These are phyloP conservation scores for Sarocladiaceae sp. DNA, from an alignment of 2,329 filamentous ascomycete species.

Conservation along the genomic window DNA sequence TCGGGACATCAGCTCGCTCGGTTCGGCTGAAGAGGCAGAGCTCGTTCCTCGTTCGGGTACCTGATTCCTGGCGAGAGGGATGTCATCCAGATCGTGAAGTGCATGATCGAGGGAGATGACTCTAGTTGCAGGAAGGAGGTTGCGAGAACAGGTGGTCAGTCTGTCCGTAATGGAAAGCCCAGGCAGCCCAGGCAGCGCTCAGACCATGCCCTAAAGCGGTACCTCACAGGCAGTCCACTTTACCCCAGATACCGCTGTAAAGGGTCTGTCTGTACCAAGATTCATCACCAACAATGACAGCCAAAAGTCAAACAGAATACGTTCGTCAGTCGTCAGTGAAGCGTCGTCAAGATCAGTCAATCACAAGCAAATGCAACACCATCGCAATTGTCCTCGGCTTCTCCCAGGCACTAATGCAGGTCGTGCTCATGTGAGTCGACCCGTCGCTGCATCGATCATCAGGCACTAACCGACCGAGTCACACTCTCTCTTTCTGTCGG, in stretches of 20 bases:
- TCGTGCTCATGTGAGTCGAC: slow-evolving; percentile 7
- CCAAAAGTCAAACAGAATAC: too few species aligned
- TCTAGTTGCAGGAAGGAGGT: too few species aligned
- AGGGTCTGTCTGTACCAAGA: too few species aligned
- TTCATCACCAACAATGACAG: too few species aligned
- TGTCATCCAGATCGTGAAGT: neutral
- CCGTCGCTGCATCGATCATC: slow-evolving; percentile 4
- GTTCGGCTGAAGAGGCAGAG: neutral
- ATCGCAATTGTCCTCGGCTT: slow-evolving; percentile 1
- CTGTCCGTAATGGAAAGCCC: neutral
- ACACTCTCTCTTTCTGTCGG: too few species aligned
- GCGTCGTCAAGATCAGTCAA: too few species aligned
- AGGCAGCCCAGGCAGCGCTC: too few species aligned
- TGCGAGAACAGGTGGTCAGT: too few species aligned
- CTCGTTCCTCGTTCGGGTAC: neutral
- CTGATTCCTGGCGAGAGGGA: neutral
- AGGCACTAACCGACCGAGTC: neutral
- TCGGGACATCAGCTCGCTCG: slow-evolving; percentile 9
- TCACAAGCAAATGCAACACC: slow-evolving; percentile 1
- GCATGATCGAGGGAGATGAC: neutral
- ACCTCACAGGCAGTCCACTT: neutral
- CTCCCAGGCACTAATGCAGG: slow-evolving; percentile 6
- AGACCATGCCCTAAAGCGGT: neutral
- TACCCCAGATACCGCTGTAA: neutral
- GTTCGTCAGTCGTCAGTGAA: too few species aligned